These are phyloP conservation scores for Earliella scabrosa DNA, from an alignment of 1,284 basidiomycete genomes.

Conservation along the genomic window DNA sequence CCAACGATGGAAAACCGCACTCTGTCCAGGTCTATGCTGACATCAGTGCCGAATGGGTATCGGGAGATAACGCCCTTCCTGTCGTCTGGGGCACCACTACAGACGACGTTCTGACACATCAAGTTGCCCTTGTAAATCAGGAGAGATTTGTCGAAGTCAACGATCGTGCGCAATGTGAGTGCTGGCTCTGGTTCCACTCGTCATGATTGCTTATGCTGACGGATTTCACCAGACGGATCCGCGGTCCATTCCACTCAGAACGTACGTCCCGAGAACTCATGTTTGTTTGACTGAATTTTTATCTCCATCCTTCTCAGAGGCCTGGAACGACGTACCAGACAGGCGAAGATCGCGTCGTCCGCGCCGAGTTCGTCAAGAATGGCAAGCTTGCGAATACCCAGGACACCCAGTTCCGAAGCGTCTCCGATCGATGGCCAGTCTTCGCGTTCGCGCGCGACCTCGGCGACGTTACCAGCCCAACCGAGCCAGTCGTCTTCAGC, in stretches of 20 bases:
- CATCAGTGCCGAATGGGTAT: constrained; percentile 68
- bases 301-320: constrained; percentile 35
- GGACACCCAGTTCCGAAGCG: constrained; percentile 63
- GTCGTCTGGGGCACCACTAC: constrained; percentile 58
- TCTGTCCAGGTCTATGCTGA: constrained; percentile 65
- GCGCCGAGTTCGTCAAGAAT: constrained; percentile 59
- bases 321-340: constrained; percentile 60
- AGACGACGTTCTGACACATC: constrained; percentile 53
- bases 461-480: constrained; percentile 43
- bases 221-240: constrained; percentile 56
- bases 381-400: constrained; percentile 56
- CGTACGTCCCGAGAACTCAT: constrained; percentile 34
- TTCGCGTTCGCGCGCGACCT: constrained; percentile 65
- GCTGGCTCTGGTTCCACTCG: background rate
- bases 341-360: constrained; percentile 57
- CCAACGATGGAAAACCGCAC: constrained; percentile 58
- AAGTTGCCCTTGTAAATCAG: constrained; percentile 56
- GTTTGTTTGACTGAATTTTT: background rate
- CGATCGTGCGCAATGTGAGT: constrained; percentile 65
- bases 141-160: constrained; percentile 51
- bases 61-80: constrained; percentile 53
- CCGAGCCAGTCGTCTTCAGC: constrained; percentile 51
- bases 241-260: constrained; percentile 60
- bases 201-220: background rate
- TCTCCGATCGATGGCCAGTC: constrained; percentile 66